A percentile compares a stretch with the other conserved stretches of the same genome.
phyloP scores from a whole-genome alignment of 768 basidiomycete genomes.

The Boletales sp. region DNA sequence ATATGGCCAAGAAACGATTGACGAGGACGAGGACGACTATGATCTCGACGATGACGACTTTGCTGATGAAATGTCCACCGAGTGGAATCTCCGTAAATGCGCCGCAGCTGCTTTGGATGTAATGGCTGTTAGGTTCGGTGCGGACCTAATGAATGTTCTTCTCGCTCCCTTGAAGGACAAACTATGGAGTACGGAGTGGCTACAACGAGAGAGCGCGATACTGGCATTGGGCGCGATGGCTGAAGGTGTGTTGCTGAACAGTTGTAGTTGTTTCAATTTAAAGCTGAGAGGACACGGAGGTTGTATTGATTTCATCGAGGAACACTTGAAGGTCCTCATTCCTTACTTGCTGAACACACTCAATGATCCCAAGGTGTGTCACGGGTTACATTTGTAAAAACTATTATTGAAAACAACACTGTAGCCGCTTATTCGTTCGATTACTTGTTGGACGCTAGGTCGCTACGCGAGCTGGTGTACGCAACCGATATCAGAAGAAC shows the following conservation, averaged over 20 bases:
- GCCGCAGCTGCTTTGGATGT: slow-evolving; percentile 97
- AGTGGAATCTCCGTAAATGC: slow-evolving; percentile 99
- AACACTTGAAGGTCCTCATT: slow-evolving; percentile 89
- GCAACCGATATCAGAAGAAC: slow-evolving; percentile 78
- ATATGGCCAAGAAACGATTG: slow-evolving; percentile 78
- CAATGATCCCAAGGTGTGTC: slow-evolving; percentile 82
- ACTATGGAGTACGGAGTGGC: slow-evolving; percentile 90
- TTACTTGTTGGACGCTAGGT: slow-evolving; percentile 99
- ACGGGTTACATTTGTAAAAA: background rate
- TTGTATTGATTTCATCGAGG: slow-evolving; percentile 93
- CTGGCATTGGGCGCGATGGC: slow-evolving; percentile 97
- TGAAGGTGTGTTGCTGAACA: slow-evolving; percentile 61
- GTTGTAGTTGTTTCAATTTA: background rate
- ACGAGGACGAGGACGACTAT: slow-evolving; percentile 85
- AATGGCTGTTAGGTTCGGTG: slow-evolving; percentile 87
- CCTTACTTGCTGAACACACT: slow-evolving; percentile 90
- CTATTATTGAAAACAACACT: slow-evolving; percentile 3
- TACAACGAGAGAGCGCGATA: slow-evolving; percentile 93
- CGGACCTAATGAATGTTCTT: slow-evolving; percentile 85
- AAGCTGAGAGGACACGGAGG: slow-evolving; percentile 45
- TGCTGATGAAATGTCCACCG: slow-evolving; percentile 94
- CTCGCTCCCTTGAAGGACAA: slow-evolving; percentile 89
- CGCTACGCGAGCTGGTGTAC: slow-evolving; percentile 98
- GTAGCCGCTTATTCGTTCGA: slow-evolving; percentile 94
- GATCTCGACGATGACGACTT: slow-evolving; percentile 83